Evolutionary conservation across 2,329 filamentous ascomycete species (phyloP).

Genomic region (Blumeria graminis): DNA sequence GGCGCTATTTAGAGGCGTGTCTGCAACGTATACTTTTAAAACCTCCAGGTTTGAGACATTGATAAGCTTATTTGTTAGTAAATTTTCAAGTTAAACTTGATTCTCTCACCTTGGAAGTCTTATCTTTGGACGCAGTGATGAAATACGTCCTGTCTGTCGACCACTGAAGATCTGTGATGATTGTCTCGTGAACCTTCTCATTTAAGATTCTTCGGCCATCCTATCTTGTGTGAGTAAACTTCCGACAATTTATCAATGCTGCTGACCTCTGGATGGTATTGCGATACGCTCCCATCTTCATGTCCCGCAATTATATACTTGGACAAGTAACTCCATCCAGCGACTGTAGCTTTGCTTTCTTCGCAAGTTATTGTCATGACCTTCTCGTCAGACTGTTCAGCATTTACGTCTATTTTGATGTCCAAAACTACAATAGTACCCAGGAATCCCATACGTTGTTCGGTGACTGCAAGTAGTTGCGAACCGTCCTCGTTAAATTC

Average conservation of each 20-base stretch:
- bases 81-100: not conserved
- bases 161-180: constrained; percentile 81
- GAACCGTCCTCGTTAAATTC: constrained; percentile 91
- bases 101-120: constrained; percentile 55
- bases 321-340: constrained; percentile 81
- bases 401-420: constrained; percentile 61
- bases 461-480: constrained; percentile 77
- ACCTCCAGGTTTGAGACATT: constrained; percentile 68
- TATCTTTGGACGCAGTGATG: constrained; percentile 96
- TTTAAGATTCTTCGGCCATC: constrained; percentile 64
- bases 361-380: constrained; percentile 74
- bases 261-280: constrained; percentile 68
- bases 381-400: constrained; percentile 66
- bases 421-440: constrained; percentile 86
- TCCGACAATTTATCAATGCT: not conserved
- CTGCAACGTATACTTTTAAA: constrained; percentile 75
- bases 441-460: constrained; percentile 94
- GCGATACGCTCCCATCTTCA: constrained; percentile 80
- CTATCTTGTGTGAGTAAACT: constrained; percentile 17
- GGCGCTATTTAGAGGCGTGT: constrained; percentile 91
- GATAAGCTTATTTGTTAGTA: constrained; percentile 33
- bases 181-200: constrained; percentile 58
- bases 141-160: constrained; percentile 86
- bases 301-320: constrained; percentile 96
- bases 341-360: constrained; percentile 90